Evolutionary conservation across 192 early-diverging fungal genomes (phyloP).

Genomic region (Jimgerdemannia lactiflua): DNA sequence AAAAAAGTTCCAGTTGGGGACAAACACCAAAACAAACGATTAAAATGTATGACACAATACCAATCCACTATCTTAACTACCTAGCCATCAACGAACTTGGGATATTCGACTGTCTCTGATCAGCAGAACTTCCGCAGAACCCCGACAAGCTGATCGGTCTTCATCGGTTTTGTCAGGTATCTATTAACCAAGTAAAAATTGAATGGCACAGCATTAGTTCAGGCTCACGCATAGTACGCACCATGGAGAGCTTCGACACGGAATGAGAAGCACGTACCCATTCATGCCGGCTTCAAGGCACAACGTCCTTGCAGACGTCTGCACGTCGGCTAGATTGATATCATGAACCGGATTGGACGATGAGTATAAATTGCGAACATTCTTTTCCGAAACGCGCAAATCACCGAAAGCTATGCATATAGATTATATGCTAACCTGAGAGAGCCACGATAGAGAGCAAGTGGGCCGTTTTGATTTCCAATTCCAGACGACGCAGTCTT

Average conservation of each 20-base stretch:
- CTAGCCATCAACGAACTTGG: too few relatives aligned
- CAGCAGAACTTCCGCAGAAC: constrained; percentile 36
- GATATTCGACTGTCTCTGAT: background rate
- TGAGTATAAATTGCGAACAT: too few relatives aligned
- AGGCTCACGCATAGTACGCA: background rate
- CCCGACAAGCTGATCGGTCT: constrained; percentile 39
- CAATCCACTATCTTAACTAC: too few relatives aligned
- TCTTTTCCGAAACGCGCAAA: too few relatives aligned
- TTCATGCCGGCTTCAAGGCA: constrained; percentile 50
- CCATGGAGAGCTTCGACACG: background rate
- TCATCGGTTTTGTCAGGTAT: constrained; percentile 49
- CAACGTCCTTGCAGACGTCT: constrained; percentile 36
- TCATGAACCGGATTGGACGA: too few relatives aligned
- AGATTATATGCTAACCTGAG: background rate
- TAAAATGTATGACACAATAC: too few relatives aligned
- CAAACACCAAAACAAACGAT: too few relatives aligned
- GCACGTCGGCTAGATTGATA: constrained; percentile 34
- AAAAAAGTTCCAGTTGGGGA: too few relatives aligned
- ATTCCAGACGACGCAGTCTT: background rate
- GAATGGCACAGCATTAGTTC: background rate
- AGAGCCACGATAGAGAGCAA: background rate
- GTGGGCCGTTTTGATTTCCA: background rate
- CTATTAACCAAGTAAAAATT: background rate
- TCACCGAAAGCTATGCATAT: background rate
- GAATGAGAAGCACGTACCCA: background rate